A percentile compares a stretch with the other conserved stretches of the same genome.
phyloP scores from a whole-genome alignment of 2,329 filamentous ascomycete genomes.

The Pyrenophora graminea region DNA sequence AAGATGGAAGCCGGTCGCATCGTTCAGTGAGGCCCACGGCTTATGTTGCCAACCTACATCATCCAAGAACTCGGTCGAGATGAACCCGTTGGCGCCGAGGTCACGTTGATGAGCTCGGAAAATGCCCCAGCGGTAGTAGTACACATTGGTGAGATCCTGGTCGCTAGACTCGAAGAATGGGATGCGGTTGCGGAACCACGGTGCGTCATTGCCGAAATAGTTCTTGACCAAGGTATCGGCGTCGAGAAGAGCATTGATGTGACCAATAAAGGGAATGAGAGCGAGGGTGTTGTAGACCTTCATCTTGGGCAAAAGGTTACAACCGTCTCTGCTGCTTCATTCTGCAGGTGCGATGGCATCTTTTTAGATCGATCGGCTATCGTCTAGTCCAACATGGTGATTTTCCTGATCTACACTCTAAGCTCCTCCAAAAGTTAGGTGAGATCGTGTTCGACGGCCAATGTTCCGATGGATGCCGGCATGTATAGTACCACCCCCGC shows the following conservation, averaged over 20 bases:
- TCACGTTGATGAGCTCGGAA: slow-evolving; percentile 53
- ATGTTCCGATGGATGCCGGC: too few species aligned
- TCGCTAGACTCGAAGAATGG: slow-evolving; percentile 50
- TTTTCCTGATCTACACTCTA: too few species aligned
- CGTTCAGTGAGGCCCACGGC: slow-evolving; percentile 51
- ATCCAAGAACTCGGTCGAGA: slow-evolving; percentile 53
- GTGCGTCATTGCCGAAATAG: slow-evolving; percentile 50
- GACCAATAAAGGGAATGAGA: neutral
- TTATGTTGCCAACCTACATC: slow-evolving; percentile 51
- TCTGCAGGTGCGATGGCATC: neutral
- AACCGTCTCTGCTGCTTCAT: neutral
- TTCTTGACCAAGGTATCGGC: slow-evolving; percentile 29
- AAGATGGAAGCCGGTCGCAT: slow-evolving; percentile 52
- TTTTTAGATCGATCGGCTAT: neutral
- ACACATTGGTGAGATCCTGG: slow-evolving; percentile 47
- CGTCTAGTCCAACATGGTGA: too few species aligned
- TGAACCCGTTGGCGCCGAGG: slow-evolving; percentile 49
- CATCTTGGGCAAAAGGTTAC: neutral
- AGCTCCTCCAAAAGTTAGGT: too few species aligned
- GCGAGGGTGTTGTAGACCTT: neutral
- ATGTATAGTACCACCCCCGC: too few species aligned
- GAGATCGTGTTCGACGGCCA: too few species aligned
- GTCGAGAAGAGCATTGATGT: slow-evolving; percentile 23
- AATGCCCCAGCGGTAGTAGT: slow-evolving; percentile 54
- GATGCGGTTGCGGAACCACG: slow-evolving; percentile 48